Conservation (phyloP, 2,329 filamentous ascomycete genomes). For the Cryoendolithus antarcticus region DNA sequence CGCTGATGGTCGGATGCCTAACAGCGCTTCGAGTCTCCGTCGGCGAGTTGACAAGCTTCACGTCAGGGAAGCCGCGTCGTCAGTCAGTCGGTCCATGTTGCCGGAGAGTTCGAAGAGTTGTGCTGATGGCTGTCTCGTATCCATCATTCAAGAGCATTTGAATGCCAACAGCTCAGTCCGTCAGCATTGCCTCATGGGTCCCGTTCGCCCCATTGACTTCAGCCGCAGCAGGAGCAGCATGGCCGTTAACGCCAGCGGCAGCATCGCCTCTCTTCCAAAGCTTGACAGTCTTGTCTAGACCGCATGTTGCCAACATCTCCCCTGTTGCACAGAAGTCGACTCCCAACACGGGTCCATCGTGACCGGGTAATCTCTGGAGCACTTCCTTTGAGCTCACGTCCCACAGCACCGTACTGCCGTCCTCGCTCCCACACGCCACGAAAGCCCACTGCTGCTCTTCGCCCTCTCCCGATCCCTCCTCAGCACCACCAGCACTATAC, state of each 20-base stretch:
- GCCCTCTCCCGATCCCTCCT: neutral
- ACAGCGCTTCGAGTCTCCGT: no score
- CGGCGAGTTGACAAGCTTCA: no score
- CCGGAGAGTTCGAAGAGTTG: no score
- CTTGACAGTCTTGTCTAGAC: slow-evolving; percentile 48
- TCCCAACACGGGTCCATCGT: slow-evolving; percentile 46
- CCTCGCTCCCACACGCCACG: slow-evolving; percentile 73
- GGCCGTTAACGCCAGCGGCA: neutral
- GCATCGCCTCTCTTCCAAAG: slow-evolving; percentile 39
- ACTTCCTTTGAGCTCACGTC: slow-evolving; percentile 77
- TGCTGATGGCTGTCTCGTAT: no score
- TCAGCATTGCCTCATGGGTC: no score
- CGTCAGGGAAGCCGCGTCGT: no score
- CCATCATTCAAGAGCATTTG: no score
- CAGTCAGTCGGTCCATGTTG: no score
- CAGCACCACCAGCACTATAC: slow-evolving; percentile 31
- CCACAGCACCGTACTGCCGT: slow-evolving; percentile 78
- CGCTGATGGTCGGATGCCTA: no score
- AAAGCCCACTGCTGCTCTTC: slow-evolving; percentile 38
- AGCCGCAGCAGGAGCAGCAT: neutral
- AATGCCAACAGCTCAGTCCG: no score
- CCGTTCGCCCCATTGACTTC: no score
- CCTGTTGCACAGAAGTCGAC: slow-evolving; percentile 47
- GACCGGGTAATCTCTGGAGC: slow-evolving; percentile 52
- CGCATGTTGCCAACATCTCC: slow-evolving; percentile 47